Percentiles rank a stretch among this genome's conserved stretches.
Conservation (phyloP, 1,284 basidiomycete genomes). For the Sporisorium reilianum region DNA sequence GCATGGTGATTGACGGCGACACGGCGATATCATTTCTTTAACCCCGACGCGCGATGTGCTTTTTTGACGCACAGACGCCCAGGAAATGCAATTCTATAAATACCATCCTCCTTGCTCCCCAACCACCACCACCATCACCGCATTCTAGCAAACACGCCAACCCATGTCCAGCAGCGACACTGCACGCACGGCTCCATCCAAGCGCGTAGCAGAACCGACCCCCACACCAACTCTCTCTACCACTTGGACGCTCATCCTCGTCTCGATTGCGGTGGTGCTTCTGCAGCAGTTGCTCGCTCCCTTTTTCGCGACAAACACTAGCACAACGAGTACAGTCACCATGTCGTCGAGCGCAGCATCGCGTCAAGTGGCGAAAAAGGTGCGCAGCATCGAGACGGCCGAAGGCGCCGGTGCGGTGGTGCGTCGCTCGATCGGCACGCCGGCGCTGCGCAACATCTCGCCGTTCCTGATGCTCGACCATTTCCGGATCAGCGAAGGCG, state of each 20-base stretch:
- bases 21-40: too few species aligned
- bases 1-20: too few species aligned
- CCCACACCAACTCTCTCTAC: not conserved
- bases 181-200: not conserved
- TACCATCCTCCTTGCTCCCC: not conserved
- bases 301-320: not conserved
- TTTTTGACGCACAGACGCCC: not conserved
- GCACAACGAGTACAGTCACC: not conserved
- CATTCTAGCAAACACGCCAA: not conserved
- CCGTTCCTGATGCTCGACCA: constrained; percentile 82
- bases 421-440: constrained; percentile 87
- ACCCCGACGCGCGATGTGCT: too few species aligned
- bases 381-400: constrained; percentile 81
- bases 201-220: not conserved
- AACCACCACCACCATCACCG: not conserved
- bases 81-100: not conserved
- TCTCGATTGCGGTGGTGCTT: not conserved
- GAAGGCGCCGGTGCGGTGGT: constrained; percentile 92
- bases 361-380: constrained; percentile 79
- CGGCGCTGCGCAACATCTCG: constrained; percentile 80
- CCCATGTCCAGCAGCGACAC: not conserved
- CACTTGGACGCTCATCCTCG: constrained; percentile 2
- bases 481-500: constrained; percentile 72
- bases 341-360: constrained; percentile 70
- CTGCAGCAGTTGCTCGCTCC: constrained; percentile 4